Evolutionary conservation across 805 yeast species (phyloP).

Genomic region (Saccharomycodes ludwigii): DNA sequence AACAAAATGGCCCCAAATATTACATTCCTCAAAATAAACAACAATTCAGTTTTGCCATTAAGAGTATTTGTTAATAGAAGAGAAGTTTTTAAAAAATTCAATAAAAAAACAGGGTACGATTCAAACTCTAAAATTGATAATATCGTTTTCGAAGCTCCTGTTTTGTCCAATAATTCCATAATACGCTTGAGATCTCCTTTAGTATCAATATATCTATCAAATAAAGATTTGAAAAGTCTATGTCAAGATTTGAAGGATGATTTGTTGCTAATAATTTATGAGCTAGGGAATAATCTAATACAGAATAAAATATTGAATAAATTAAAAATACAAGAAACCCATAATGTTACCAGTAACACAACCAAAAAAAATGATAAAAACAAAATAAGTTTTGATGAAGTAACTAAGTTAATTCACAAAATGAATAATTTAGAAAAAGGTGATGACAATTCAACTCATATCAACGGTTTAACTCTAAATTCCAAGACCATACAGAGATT

Average conservation of each 20-base stretch:
- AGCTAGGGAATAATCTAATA: constrained; percentile 15
- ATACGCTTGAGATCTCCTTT: constrained; percentile 20
- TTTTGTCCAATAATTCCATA: constrained; percentile 23
- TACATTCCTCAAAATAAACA: constrained; percentile 14
- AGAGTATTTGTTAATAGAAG: constrained; percentile 20
- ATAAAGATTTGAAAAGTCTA: constrained; percentile 17
- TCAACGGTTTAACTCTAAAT: constrained; percentile 7
- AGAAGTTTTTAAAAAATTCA: constrained; percentile 13
- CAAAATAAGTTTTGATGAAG: constrained; percentile 12
- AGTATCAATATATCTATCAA: constrained; percentile 18
- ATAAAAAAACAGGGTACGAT: constrained; percentile 5
- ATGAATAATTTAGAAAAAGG: constrained; percentile 6
- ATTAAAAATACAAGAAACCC: constrained; percentile 14
- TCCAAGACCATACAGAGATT: constrained; percentile 16
- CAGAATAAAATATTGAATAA: constrained; percentile 13
- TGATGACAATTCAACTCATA: constrained; percentile 1
- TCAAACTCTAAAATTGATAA: constrained; percentile 3
- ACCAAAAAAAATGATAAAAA: no score
- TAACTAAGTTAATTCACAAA: constrained; percentile 2
- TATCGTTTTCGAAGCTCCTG: constrained; percentile 21
- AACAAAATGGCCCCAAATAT: constrained; percentile 9
- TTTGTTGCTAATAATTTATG: constrained; percentile 17
- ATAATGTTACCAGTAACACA: no score
- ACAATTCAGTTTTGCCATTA: constrained; percentile 15
- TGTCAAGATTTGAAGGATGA: constrained; percentile 18